A percentile compares a stretch with the other conserved stretches of the same genome.
Conservation (phyloP, 768 basidiomycete genomes). For the Lentinula lateritia region DNA sequence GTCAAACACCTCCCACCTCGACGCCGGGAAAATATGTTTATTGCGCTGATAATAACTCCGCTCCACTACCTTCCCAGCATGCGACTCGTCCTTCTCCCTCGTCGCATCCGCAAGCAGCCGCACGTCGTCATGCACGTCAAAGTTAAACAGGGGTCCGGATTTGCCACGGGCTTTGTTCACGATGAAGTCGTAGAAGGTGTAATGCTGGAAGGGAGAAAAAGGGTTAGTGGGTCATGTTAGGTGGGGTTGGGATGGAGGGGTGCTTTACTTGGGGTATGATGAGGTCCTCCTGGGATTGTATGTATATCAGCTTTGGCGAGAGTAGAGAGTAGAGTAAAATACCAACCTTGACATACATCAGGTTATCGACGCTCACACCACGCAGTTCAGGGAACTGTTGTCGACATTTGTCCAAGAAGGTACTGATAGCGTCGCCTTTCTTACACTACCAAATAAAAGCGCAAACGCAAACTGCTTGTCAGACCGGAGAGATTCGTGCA, state of each 20-base stretch:
- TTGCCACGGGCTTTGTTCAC: slow-evolving; percentile 98
- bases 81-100: slow-evolving; percentile 96
- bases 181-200: slow-evolving; percentile 98
- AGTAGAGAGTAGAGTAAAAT: background rate
- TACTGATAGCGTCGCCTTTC: slow-evolving; percentile 87
- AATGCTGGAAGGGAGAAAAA: too few species aligned
- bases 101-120: slow-evolving; percentile 92
- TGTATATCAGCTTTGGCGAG: background rate
- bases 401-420: slow-evolving; percentile 90
- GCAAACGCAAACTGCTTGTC: background rate
- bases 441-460: slow-evolving; percentile 63
- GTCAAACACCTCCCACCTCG: slow-evolving; percentile 96
- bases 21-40: slow-evolving; percentile 97
- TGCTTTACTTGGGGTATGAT: slow-evolving; percentile 98
- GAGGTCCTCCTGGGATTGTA: slow-evolving; percentile 80
- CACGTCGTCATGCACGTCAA: slow-evolving; percentile 98
- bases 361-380: slow-evolving; percentile 86
- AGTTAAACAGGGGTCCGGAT: slow-evolving; percentile 96
- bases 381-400: slow-evolving; percentile 90
- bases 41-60: slow-evolving; percentile 92
- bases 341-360: slow-evolving; percentile 94
- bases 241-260: too few species aligned
- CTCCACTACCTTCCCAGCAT: slow-evolving; percentile 98
- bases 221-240: too few species aligned
- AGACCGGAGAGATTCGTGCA: too few species aligned